Evolutionary conservation across 495 filamentous ascomycete genomes (phyloP).

Genomic region (Rusavskia elegans): DNA sequence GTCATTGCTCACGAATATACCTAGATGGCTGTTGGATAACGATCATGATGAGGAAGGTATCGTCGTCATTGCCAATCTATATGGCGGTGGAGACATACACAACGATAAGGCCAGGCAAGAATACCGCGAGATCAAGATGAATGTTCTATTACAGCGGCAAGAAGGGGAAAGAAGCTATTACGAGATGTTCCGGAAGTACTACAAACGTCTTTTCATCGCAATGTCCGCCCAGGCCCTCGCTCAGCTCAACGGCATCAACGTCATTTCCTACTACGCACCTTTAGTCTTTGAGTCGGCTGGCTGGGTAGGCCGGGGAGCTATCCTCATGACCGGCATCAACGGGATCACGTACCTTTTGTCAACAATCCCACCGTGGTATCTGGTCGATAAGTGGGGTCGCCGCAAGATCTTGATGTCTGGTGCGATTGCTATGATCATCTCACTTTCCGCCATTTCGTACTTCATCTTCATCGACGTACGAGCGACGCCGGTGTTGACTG

Average conservation of each 20-base stretch:
- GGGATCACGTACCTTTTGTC: conserved; percentile 79
- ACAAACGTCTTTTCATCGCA: conserved; percentile 86
- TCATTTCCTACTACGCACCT: conserved; percentile 97
- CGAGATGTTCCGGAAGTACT: conserved; percentile 93
- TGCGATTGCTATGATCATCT: conserved; percentile 77
- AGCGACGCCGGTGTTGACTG: conserved; percentile 67
- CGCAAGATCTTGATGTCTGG: conserved; percentile 82
- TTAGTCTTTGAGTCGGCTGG: conserved; percentile 92
- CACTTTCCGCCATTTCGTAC: conserved; percentile 86
- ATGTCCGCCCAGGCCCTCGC: conserved; percentile 97
- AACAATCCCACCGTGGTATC: conserved; percentile 92
- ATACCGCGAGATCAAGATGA: conserved; percentile 97
- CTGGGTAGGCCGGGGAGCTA: conserved; percentile 77
- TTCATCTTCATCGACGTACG: conserved; percentile 77
- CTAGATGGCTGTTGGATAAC: conserved; percentile 89
- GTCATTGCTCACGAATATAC: neutral
- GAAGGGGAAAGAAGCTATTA: conserved; percentile 83
- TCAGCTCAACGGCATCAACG: conserved; percentile 96
- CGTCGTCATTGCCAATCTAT: conserved; percentile 92
- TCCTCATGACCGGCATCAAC: conserved; percentile 97
- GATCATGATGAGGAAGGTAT: conserved; percentile 98
- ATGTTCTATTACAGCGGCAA: conserved; percentile 79
- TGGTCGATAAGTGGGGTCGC: conserved; percentile 86
- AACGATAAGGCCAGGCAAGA: conserved; percentile 81
- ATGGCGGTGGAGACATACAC: conserved; percentile 88